A percentile compares a stretch with the other conserved stretches of the same genome.
These are phyloP conservation scores for Monosporascus cannonballus DNA, from an alignment of 2,329 filamentous ascomycete species.

Conservation along the genomic window DNA sequence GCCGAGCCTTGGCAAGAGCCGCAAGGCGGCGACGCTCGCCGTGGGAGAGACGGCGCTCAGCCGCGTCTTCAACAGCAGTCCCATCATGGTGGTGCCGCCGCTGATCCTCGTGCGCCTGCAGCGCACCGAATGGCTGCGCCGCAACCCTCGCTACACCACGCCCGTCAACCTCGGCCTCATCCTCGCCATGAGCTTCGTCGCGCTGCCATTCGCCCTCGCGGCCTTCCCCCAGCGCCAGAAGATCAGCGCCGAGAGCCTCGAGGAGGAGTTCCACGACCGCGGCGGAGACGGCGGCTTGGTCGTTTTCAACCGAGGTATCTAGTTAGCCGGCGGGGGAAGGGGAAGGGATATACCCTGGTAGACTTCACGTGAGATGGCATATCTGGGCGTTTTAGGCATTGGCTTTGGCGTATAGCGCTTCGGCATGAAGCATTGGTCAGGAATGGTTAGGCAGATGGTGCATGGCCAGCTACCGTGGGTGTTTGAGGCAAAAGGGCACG, in stretches of 20 bases:
- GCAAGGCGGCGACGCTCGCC: slow-evolving; percentile 79
- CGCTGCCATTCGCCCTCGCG: slow-evolving; percentile 80
- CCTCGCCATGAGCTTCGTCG: slow-evolving; percentile 78
- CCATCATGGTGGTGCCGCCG: slow-evolving; percentile 94
- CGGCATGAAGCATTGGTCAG: too few relatives aligned
- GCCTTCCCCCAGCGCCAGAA: slow-evolving; percentile 90
- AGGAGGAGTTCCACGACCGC: slow-evolving; percentile 78
- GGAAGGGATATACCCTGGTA: neutral
- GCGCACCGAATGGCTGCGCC: slow-evolving; percentile 73
- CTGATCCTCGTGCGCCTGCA: slow-evolving; percentile 81
- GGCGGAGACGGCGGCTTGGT: slow-evolving; percentile 77
- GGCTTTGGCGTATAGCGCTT: too few relatives aligned
- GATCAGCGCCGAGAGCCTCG: slow-evolving; percentile 68
- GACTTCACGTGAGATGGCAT: too few relatives aligned
- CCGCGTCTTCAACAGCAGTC: slow-evolving; percentile 86
- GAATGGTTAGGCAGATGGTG: too few relatives aligned
- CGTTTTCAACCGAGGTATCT: slow-evolving; percentile 96
- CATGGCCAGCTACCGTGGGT: too few relatives aligned
- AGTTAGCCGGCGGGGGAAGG: slow-evolving; percentile 15
- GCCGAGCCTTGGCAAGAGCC: slow-evolving; percentile 74
- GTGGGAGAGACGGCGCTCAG: slow-evolving; percentile 90
- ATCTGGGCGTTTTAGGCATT: too few relatives aligned
- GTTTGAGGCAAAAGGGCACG: too few relatives aligned
- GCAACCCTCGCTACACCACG: slow-evolving; percentile 67
- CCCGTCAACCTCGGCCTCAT: slow-evolving; percentile 87